A percentile compares a stretch with the other conserved stretches of the same genome.
phyloP scores from a whole-genome alignment of 2,329 filamentous ascomycete genomes.

The Trichothecium roseum region DNA sequence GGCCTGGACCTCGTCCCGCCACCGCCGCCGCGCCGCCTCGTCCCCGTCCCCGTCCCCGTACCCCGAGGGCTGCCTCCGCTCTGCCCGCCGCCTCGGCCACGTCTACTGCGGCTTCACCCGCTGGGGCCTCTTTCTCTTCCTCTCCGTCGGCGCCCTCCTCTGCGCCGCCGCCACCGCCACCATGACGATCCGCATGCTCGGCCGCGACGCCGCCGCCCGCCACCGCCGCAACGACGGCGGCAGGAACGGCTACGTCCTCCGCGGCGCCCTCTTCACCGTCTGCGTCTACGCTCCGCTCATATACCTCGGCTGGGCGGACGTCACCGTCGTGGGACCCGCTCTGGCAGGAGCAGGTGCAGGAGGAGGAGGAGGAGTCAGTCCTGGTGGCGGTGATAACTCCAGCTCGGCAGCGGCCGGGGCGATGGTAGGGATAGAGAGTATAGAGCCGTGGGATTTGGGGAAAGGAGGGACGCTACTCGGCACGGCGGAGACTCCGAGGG shows the following conservation, averaged over 20 bases:
- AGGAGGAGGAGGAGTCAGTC: background rate
- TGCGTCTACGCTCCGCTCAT: conserved; percentile 9
- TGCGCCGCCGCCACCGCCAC: conserved; percentile 5
- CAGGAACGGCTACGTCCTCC: conserved; percentile 13
- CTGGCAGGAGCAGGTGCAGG: background rate
- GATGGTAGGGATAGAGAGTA: too few species aligned
- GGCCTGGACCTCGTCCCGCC: conserved; percentile 2
- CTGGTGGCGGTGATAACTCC: too few species aligned
- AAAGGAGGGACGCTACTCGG: too few species aligned
- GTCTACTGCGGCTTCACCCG: conserved; percentile 3
- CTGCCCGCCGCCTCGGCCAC: too few species aligned
- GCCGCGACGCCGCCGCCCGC: too few species aligned
- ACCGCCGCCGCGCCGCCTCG: background rate
- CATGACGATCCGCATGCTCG: conserved; percentile 8
- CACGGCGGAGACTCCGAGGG: too few species aligned
- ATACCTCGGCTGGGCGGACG: conserved; percentile 7
- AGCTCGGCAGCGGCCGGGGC: too few species aligned
- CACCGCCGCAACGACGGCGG: conserved; percentile 2
- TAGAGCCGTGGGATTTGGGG: too few species aligned
- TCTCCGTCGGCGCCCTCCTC: conserved; percentile 8
- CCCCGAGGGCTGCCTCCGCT: background rate
- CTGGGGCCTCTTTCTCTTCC: conserved; percentile 10
- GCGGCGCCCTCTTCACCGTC: conserved; percentile 12
- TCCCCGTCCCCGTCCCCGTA: too few species aligned
- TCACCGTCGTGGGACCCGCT: background rate